phyloP scores from a whole-genome alignment of 2,329 filamentous ascomycete species.

The Aspergillus quadricinctus region DNA sequence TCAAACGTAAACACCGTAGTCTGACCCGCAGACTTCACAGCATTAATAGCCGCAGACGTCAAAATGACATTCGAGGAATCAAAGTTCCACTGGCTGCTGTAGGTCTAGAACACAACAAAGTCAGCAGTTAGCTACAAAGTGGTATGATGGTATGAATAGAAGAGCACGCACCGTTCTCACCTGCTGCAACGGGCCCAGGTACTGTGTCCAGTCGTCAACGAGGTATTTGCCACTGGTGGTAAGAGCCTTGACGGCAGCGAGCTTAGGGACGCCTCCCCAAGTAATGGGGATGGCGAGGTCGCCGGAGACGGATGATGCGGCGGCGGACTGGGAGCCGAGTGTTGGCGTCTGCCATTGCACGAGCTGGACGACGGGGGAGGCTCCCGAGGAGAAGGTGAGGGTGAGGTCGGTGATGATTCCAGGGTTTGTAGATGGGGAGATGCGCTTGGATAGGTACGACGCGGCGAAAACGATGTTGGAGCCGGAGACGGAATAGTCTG shows the following conservation, averaged over 20 bases:
- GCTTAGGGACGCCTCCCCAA: conserved; percentile 48
- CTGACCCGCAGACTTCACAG: conserved; percentile 44
- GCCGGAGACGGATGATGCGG: conserved; percentile 30
- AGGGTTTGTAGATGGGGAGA: conserved; percentile 38
- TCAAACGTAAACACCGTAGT: conserved; percentile 51
- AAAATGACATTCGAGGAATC: conserved; percentile 46
- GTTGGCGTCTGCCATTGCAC: conserved; percentile 51
- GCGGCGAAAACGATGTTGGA: conserved; percentile 46
- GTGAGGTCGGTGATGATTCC: conserved; percentile 51
- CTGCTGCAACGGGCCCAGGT: conserved; percentile 50
- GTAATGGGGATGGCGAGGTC: conserved; percentile 49
- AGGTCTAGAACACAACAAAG: conserved; percentile 36
- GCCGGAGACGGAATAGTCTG: conserved; percentile 48
- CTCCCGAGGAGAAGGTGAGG: conserved; percentile 50
- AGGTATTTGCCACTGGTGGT: conserved; percentile 48
- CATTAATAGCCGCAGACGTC: conserved; percentile 42
- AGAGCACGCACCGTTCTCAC: conserved; percentile 31
- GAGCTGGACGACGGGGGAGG: conserved; percentile 45
- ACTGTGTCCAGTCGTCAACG: conserved; percentile 55
- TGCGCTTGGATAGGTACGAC: conserved; percentile 44
- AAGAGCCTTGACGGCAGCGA: conserved; percentile 51
- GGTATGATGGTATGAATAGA: conserved; percentile 1
- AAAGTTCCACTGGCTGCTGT: conserved; percentile 50
- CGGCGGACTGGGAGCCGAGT: conserved; percentile 22
- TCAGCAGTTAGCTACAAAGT: not conserved